Percentiles rank a stretch among this genome's conserved stretches.
These are phyloP conservation scores for Hemisphaericaspora subhashii DNA, from an alignment of 1,139 yeast species.

Conservation along the genomic window DNA sequence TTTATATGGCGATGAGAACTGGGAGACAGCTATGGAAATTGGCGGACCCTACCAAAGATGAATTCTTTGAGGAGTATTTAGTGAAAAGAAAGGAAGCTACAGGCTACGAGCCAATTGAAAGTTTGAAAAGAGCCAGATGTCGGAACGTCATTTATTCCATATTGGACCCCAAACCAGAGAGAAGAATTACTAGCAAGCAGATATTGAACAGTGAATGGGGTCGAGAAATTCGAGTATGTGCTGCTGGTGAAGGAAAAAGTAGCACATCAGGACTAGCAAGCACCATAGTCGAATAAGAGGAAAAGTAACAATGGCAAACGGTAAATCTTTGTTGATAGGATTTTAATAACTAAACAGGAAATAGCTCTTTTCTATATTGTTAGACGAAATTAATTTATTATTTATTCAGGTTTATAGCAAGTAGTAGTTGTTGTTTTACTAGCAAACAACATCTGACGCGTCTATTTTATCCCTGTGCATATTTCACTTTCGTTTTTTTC, in stretches of 20 bases:
- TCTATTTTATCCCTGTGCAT: no score
- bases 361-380: no score
- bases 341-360: background rate
- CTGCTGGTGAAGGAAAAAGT: conserved; percentile 45
- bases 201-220: conserved; percentile 95
- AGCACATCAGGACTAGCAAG: background rate
- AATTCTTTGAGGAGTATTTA: conserved; percentile 71
- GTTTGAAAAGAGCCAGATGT: conserved; percentile 78
- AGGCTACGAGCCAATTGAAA: conserved; percentile 91
- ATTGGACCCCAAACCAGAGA: conserved; percentile 82
- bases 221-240: conserved; percentile 77
- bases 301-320: background rate
- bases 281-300: background rate
- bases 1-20: conserved; percentile 97
- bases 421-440: no score
- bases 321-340: background rate
- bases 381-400: no score
- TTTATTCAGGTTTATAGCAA: no score
- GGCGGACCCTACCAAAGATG: conserved; percentile 76
- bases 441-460: no score
- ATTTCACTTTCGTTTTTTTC: no score
- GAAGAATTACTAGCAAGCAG: conserved; percentile 88
- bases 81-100: conserved; percentile 73
- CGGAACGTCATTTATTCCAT: conserved; percentile 90
- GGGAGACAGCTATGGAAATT: conserved; percentile 92